Evolutionary conservation across 129 eudicot genomes (phyloP), one percentile per base, ranked within the genome.

Genomic region (Oenanthe sinensis): DNA sequence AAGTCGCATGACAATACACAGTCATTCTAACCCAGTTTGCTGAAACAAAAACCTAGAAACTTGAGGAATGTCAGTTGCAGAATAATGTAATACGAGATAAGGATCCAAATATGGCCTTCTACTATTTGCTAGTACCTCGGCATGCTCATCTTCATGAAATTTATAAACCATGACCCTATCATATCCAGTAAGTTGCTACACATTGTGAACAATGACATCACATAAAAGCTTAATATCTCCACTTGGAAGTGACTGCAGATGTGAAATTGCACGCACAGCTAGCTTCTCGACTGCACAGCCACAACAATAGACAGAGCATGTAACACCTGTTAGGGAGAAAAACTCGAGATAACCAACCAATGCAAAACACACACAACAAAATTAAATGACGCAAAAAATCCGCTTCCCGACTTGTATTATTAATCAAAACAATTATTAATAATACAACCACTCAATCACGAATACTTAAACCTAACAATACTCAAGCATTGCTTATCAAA

Each of bases 121-220:
- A 74, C 81, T 85, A 54, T 91, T 93, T 1, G 97, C 84, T 70
- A 91, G 58, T 77, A 91, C 87, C 80, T 91, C 97, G 44, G 93
- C 97, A 43, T 91, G 97, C 44, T 86, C 84, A 70, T 91, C 97
- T 4, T 89, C 97, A 48, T 91, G 97, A 83, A 91, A 91, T 81
- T 86, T 91, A 79, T 87, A 89, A 49, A 83, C 86, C 97, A 91
- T 91, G 62, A 89, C 97, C 78, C 97, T 75, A 78, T 91, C 97
- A 69, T 89, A 89, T 12, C 97, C 90, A 0, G 97, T 89, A 40
- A 91, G 90, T 76, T 85, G 86, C 47, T 86, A 90, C 46, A 91
- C 90, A 79, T 91, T 90, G 78, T 91, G 90, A 46, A 89, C 97
- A 28, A 89, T 78, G 6, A 89, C 82, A 36, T 91, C 97, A 76